Evolutionary conservation across 2,329 filamentous ascomycete species (phyloP).

Genomic region (Colletotrichum tabaci): DNA sequence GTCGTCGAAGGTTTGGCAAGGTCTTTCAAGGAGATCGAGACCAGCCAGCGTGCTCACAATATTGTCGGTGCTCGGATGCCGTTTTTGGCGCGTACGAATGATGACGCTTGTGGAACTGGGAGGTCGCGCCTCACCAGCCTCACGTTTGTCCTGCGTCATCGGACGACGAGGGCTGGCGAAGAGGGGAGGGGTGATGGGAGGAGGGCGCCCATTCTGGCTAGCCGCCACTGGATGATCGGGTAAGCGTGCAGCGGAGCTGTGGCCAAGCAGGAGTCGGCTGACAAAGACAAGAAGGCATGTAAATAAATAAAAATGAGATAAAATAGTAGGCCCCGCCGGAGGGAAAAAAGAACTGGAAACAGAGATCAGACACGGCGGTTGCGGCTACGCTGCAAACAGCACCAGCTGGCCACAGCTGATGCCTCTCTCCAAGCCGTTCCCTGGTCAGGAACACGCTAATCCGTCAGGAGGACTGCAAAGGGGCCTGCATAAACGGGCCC

Average conservation of each 20-base stretch:
- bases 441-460: not conserved
- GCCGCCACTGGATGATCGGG: conserved; percentile 5
- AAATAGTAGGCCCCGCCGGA: not conserved
- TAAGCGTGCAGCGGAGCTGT: not conserved
- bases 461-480: not conserved
- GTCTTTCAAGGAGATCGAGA: not conserved
- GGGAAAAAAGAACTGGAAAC: not conserved
- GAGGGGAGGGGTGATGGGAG: conserved; percentile 10
- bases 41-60: not conserved
- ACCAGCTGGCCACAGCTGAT: conserved; percentile 7
- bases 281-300: not conserved
- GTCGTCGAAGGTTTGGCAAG: not conserved
- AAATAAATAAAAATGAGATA: too few species aligned
- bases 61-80: conserved; percentile 1
- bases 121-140: not conserved
- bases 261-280: not conserved
- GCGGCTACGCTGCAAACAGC: not conserved
- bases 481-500: not conserved
- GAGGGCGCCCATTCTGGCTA: not conserved
- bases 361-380: not conserved
- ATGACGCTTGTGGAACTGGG: not conserved
- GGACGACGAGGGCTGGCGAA: not conserved
- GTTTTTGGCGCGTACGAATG: not conserved
- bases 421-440: not conserved
- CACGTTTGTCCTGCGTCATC: conserved; percentile 16